Conservation (phyloP, 2,329 filamentous ascomycete genomes). For the Curvularia spicifera region DNA sequence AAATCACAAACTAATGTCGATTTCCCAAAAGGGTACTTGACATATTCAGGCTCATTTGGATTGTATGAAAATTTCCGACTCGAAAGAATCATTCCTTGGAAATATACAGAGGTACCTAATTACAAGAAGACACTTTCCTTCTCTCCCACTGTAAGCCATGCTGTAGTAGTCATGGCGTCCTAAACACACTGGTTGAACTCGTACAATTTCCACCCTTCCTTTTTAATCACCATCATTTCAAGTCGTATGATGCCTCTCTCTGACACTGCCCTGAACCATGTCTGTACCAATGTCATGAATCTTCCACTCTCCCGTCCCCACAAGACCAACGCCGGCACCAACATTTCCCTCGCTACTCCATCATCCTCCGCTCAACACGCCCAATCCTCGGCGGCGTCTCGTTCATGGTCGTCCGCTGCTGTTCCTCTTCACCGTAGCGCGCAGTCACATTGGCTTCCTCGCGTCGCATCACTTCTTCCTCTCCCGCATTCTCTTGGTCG, state of each 20-base stretch:
- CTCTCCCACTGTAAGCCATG: neutral
- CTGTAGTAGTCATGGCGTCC: neutral
- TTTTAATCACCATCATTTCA: neutral
- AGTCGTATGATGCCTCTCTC: neutral
- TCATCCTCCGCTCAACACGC: slow-evolving; percentile 38
- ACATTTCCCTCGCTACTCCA: neutral
- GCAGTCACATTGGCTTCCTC: slow-evolving; percentile 30
- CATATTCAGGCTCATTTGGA: too few species aligned
- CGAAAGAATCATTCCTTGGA: neutral
- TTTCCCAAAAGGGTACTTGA: too few species aligned
- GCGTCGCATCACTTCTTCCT: slow-evolving; percentile 33
- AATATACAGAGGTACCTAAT: neutral
- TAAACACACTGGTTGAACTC: too few species aligned
- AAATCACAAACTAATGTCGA: too few species aligned
- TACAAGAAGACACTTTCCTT: neutral
- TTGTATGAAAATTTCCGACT: too few species aligned
- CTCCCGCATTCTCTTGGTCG: slow-evolving; percentile 46
- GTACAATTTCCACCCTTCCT: too few species aligned
- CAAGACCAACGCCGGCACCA: neutral
- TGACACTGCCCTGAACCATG: neutral
- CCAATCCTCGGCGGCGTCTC: slow-evolving; percentile 48
- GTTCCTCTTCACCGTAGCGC: slow-evolving; percentile 32
- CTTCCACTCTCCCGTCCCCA: neutral
- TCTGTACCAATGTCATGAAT: neutral
- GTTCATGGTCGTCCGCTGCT: slow-evolving; percentile 37